These are phyloP conservation scores for Populus nigra DNA, from an alignment of 345 rosid species.

Conservation along the genomic window DNA sequence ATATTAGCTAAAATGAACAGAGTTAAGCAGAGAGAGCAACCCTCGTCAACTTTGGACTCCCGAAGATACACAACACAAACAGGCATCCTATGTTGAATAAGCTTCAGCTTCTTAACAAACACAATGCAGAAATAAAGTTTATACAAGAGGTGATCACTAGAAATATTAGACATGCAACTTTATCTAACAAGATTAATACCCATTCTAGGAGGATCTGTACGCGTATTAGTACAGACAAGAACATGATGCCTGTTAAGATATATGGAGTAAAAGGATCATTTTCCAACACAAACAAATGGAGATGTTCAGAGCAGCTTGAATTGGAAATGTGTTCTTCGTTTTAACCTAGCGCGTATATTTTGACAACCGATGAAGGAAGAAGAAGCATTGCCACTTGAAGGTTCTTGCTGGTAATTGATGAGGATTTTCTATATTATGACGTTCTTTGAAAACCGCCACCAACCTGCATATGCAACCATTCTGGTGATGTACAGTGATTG, in stretches of 20 bases:
- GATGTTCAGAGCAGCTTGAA: conserved; percentile 29
- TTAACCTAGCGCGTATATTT: conserved; percentile 24
- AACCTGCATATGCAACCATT: conserved; percentile 91
- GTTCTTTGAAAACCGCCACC: conserved; percentile 70
- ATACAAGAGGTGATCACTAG: conserved; percentile 8
- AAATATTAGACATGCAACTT: conserved; percentile 26
- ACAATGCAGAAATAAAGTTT: neutral
- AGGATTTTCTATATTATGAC: conserved; percentile 25
- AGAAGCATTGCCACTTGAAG: conserved; percentile 19
- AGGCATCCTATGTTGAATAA: conserved; percentile 7
- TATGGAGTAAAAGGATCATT: conserved; percentile 23
- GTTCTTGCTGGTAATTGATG: conserved; percentile 32
- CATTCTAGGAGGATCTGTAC: conserved; percentile 14
- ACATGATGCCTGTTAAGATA: conserved; percentile 25
- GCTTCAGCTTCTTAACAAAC: conserved; percentile 3
- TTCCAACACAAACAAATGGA: conserved; percentile 26
- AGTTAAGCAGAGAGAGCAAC: neutral
- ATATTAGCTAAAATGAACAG: neutral
- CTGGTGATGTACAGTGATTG: conserved; percentile 62
- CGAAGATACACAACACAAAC: conserved; percentile 9
- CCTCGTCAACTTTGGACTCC: neutral
- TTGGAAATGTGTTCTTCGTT: conserved; percentile 22
- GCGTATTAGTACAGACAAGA: conserved; percentile 21
- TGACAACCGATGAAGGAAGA: conserved; percentile 13
- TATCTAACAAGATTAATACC: conserved; percentile 20